Base-by-base conservation (phyloP, 768 basidiomycete genomes). In the Boletus reticuloceps region DNA sequence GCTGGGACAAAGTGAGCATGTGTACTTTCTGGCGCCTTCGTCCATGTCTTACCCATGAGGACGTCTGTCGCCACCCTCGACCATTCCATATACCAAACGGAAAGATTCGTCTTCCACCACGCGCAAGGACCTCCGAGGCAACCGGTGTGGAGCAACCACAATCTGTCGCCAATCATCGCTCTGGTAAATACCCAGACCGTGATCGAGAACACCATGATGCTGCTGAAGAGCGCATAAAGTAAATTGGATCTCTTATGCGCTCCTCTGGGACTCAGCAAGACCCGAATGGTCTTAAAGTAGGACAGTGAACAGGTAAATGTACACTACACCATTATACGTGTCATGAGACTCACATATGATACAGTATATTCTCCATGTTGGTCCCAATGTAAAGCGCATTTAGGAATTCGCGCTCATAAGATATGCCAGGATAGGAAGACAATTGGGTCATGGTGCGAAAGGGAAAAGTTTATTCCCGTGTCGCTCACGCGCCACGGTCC, bases 41-140 rank as follows among this genome's bases (percentile, higher is more conserved):
- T 6, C 3, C 10, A 31, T 12, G 32, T 32, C 50, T 48, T 47
- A 58, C n/a, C 61, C 61, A 58, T 55, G 16, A 62, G 53, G 7
- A 58, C 75, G 10, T 50, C 49, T 2, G 49, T 41, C 39, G 19
- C 6, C n/a, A 41, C 19, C 40, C 12, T 50, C 14, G 39, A 69
- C 43, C 69, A 60, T 1, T 65, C 66, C 53, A 58, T 39, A 37
- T 70, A 70, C 65, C 73, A 71, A 7, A 50, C 4, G 59, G 59
- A 19, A 61, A 6, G 47, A 36, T 72, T 41, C 12, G 62, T 44
- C 17, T 42, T 42, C 41, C 72, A 65, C 54, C 74, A 78, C 5
- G 56, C 67, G 12, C 58, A 53, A 17, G 68, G 67, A 3, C 76
- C 76, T 0, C 75, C 75, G 6, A 73, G 72, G 44, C 66, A 72